These are phyloP conservation scores for Russula sp. DNA, from an alignment of 768 basidiomycete species.

Conservation along the genomic window DNA sequence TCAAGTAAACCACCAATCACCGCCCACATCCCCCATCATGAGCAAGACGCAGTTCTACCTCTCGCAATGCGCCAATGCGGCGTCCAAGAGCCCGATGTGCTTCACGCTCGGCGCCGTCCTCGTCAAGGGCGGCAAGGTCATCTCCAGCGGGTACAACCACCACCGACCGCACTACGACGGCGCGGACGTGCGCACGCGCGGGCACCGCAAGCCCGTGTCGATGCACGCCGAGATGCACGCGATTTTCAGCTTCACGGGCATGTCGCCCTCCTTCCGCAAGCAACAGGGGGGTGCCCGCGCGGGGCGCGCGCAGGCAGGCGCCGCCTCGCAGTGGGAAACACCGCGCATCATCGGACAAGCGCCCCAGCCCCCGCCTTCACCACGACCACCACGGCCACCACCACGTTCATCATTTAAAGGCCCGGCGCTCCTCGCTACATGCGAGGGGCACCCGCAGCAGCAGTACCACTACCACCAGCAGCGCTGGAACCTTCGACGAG, in stretches of 20 bases:
- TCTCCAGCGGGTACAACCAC: constrained; percentile 48
- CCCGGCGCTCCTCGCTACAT: constrained; percentile 17
- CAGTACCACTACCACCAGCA: too few relatives aligned
- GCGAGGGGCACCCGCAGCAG: constrained; percentile 19
- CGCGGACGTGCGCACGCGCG: constrained; percentile 31
- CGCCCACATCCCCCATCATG: constrained; percentile 25
- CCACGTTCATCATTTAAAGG: constrained; percentile 15
- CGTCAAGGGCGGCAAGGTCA: constrained; percentile 50
- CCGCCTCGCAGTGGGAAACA: constrained; percentile 20
- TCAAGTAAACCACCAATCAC: too few relatives aligned
- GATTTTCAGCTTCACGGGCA: constrained; percentile 44
- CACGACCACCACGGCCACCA: constrained; percentile 8
- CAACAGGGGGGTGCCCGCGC: constrained; percentile 33
- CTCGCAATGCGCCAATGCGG: constrained; percentile 42
- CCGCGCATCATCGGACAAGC: background rate
- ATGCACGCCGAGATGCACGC: constrained; percentile 59
- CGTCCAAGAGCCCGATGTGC: constrained; percentile 45
- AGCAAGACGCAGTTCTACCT: constrained; percentile 46
- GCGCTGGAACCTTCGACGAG: background rate
- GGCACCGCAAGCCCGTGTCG: constrained; percentile 38
- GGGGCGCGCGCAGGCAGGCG: constrained; percentile 28
- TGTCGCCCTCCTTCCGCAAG: constrained; percentile 45
- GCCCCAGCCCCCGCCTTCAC: constrained; percentile 20
- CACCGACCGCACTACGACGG: constrained; percentile 49
- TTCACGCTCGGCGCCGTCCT: constrained; percentile 41